Percentiles rank a stretch among this genome's conserved stretches.
Conservation (phyloP, 768 basidiomycete genomes). For the Suillus discolor region DNA sequence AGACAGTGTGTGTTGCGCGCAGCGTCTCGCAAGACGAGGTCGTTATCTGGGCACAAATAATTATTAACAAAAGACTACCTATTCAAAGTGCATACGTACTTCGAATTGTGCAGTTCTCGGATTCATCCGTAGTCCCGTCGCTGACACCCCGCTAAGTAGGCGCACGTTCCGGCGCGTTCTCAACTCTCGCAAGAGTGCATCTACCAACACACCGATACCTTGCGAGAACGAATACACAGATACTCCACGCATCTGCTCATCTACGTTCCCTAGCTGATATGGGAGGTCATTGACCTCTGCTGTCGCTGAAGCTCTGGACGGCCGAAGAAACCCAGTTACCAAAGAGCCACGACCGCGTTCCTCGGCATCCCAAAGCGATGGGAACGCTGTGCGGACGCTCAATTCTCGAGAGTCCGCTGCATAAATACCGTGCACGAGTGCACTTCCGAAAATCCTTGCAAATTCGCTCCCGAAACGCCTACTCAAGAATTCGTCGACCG, state of each 20-base stretch:
- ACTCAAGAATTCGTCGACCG: constrained; percentile 74
- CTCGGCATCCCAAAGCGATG: constrained; percentile 70
- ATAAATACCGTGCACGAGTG: constrained; percentile 92
- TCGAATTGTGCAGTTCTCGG: constrained; percentile 42
- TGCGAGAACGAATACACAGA: constrained; percentile 83
- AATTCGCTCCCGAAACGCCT: constrained; percentile 73
- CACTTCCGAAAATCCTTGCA: constrained; percentile 75
- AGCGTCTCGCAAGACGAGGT: constrained; percentile 36
- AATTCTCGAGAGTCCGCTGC: constrained; percentile 79
- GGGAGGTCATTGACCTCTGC: constrained; percentile 21
- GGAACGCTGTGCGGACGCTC: constrained; percentile 79
- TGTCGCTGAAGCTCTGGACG: constrained; percentile 14
- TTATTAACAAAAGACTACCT: constrained; percentile 3
- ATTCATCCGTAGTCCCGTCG: constrained; percentile 37
- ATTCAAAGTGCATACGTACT: constrained; percentile 35
- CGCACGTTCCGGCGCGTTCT: constrained; percentile 55
- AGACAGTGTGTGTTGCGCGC: constrained; percentile 69
- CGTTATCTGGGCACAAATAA: constrained; percentile 30
- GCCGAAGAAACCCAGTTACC: constrained; percentile 54
- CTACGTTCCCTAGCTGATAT: constrained; percentile 54
- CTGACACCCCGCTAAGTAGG: constrained; percentile 47
- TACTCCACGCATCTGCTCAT: constrained; percentile 50
- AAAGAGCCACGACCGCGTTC: constrained; percentile 71
- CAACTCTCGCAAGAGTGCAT: constrained; percentile 54
- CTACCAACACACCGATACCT: constrained; percentile 71